phyloP scores from a whole-genome alignment of 129 eudicot genomes.

The Helichrysum umbraculigerum region DNA sequence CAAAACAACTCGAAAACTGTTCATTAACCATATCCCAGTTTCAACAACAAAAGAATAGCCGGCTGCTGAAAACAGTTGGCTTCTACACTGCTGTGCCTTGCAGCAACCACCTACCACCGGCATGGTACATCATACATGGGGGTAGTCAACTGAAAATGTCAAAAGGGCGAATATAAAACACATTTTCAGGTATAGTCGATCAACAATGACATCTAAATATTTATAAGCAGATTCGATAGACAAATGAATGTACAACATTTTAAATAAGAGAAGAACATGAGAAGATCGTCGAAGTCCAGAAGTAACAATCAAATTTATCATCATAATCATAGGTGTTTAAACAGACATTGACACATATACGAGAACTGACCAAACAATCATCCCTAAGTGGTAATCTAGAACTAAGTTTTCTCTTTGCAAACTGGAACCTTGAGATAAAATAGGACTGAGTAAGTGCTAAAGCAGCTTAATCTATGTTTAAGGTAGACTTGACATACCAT shows the following conservation, averaged over 20 bases:
- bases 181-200: slow-evolving; percentile 15
- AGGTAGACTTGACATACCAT: slow-evolving; percentile 35
- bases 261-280: not conserved
- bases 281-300: not conserved
- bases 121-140: not conserved
- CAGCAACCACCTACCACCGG: slow-evolving; percentile 24
- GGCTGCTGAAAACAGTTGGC: slow-evolving; percentile 26
- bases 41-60: slow-evolving; percentile 32
- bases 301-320: slow-evolving; percentile 18
- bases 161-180: slow-evolving; percentile 23
- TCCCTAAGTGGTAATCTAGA: slow-evolving; percentile 29
- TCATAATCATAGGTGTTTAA: slow-evolving; percentile 19
- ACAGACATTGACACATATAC: slow-evolving; percentile 16
- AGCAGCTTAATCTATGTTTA: slow-evolving; percentile 33
- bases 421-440: slow-evolving; percentile 29
- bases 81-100: slow-evolving; percentile 28
- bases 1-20: slow-evolving; percentile 16
- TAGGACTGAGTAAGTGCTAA: slow-evolving; percentile 41
- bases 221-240: not conserved
- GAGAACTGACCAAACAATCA: slow-evolving; percentile 16
- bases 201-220: not conserved
- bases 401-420: slow-evolving; percentile 36
- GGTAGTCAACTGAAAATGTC: slow-evolving; percentile 36
- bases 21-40: slow-evolving; percentile 18
- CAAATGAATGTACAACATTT: slow-evolving; percentile 21